Evolutionary conservation across 805 yeast species (phyloP).

Genomic region (Wickerhamiella lipophila): DNA sequence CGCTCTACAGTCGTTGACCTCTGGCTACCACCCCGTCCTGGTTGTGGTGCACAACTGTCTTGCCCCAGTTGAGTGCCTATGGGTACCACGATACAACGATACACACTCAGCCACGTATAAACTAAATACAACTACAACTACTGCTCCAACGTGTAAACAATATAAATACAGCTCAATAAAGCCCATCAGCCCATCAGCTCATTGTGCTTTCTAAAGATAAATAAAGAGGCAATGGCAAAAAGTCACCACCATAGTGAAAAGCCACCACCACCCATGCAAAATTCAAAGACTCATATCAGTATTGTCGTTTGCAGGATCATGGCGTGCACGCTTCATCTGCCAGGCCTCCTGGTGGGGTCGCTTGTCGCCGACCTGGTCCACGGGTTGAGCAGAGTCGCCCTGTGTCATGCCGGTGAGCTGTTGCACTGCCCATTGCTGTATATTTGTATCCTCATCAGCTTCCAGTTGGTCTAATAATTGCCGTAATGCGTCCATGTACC

Average conservation of each 20-base stretch:
- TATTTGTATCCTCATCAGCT: slow-evolving; percentile 4
- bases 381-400: not conserved
- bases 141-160: too few species aligned
- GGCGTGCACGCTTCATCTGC: slow-evolving; percentile 9
- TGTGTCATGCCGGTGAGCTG: slow-evolving; percentile 9
- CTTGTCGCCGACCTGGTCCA: slow-evolving; percentile 10
- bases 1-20: too few species aligned
- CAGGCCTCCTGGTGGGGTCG: slow-evolving; percentile 5
- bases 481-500: slow-evolving; percentile 11
- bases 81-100: too few species aligned
- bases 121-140: too few species aligned
- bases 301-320: not conserved
- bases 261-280: too few species aligned
- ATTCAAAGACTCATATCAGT: not conserved
- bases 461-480: slow-evolving; percentile 11
- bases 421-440: slow-evolving; percentile 9
- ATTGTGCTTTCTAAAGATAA: too few species aligned
- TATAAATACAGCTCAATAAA: too few species aligned
- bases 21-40: too few species aligned
- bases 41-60: too few species aligned
- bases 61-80: too few species aligned
- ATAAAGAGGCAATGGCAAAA: not conserved
- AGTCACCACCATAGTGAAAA: not conserved
- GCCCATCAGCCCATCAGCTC: too few species aligned
- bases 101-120: too few species aligned